These are phyloP conservation scores for Diaporthe humulicola DNA, from an alignment of 2,329 filamentous ascomycete species.

Conservation along the genomic window DNA sequence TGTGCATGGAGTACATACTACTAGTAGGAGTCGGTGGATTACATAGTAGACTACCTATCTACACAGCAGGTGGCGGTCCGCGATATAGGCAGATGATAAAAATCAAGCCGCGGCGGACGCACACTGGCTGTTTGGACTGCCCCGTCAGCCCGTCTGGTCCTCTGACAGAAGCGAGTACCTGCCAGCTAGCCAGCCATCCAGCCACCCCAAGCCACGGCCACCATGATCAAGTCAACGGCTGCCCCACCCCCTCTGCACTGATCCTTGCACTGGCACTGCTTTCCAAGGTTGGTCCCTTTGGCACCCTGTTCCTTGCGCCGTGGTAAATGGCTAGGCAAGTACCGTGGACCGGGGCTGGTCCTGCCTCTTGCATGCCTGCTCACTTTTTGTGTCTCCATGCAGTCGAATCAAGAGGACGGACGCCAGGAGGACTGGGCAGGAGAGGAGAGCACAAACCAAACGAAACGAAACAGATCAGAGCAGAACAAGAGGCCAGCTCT, in stretches of 20 bases:
- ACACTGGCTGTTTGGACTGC: neutral
- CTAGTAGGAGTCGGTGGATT: no score
- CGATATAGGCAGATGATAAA: neutral
- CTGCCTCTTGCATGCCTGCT: constrained; percentile 2
- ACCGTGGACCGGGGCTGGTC: neutral
- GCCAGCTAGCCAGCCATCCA: constrained; percentile 5
- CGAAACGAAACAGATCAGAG: neutral
- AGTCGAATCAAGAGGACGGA: neutral
- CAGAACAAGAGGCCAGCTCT: neutral
- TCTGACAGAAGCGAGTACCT: no score
- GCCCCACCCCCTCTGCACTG: constrained; percentile 26
- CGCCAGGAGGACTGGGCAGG: neutral
- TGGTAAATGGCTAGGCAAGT: neutral
- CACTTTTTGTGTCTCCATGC: neutral
- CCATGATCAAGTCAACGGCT: constrained; percentile 27
- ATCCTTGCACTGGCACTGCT: constrained; percentile 30
- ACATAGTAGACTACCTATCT: no score
- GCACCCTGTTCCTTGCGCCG: neutral
- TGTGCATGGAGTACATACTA: neutral
- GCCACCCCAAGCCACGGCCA: constrained; percentile 23
- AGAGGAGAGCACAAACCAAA: neutral
- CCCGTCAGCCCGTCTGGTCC: neutral
- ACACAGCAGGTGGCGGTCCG: neutral
- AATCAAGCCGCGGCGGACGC: neutral
- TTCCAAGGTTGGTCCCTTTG: constrained; percentile 15